Conservation (phyloP, 2,329 filamentous ascomycete species). For the Trichophyton equinum region DNA sequence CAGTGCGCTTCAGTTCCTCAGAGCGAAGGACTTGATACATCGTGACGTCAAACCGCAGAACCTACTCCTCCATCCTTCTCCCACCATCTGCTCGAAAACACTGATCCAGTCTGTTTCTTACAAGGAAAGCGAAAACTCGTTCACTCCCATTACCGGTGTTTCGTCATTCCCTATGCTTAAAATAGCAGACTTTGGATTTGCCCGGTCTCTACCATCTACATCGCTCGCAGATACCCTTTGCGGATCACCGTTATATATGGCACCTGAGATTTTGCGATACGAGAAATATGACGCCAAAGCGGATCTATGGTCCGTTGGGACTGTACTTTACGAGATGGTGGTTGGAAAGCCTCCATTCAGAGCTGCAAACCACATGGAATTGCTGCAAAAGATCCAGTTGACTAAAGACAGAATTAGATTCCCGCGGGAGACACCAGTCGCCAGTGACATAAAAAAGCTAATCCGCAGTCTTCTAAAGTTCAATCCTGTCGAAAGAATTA, state of each 20-base stretch:
- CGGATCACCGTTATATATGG: constrained; percentile 96
- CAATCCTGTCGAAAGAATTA: constrained; percentile 71
- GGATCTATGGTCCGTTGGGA: constrained; percentile 94
- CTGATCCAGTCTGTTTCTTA: constrained; percentile 54
- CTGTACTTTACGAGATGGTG: constrained; percentile 91
- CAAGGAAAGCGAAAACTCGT: constrained; percentile 65
- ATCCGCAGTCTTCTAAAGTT: constrained; percentile 73
- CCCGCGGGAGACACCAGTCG: constrained; percentile 57
- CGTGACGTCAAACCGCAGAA: constrained; percentile 98
- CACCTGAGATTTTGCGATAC: constrained; percentile 90
- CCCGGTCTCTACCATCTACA: constrained; percentile 76
- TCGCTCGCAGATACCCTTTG: constrained; percentile 92
- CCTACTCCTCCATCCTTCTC: constrained; percentile 73
- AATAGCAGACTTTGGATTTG: constrained; percentile 97
- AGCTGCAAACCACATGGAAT: constrained; percentile 85
- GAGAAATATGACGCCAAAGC: constrained; percentile 96
- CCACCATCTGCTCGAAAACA: constrained; percentile 53
- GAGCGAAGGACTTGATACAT: constrained; percentile 77
- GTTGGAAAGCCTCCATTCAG: constrained; percentile 81
- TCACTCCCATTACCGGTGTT: constrained; percentile 69
- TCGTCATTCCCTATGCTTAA: constrained; percentile 88
- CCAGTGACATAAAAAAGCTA: constrained; percentile 63
- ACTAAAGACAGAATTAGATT: constrained; percentile 79
- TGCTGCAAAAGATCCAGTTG: constrained; percentile 82
- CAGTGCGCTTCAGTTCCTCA: constrained; percentile 80